Evolutionary conservation across 352 stramenopile genomes (phyloP).

Genomic region (Globisporangium spinosum): DNA sequence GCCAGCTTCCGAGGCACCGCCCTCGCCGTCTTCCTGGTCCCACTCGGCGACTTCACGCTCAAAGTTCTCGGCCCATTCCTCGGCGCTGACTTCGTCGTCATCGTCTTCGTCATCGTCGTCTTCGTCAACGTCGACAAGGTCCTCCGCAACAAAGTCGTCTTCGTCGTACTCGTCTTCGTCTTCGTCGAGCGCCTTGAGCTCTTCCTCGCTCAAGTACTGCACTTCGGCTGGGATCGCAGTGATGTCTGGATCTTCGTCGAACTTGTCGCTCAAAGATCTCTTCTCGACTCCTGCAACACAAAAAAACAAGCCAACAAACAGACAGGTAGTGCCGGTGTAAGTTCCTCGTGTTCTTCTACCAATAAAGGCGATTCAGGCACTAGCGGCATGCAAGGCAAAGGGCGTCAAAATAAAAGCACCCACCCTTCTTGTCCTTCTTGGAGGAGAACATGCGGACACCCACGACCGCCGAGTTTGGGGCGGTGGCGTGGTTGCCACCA

Average conservation of each 20-base stretch:
- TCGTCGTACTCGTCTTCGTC: conserved; percentile 25
- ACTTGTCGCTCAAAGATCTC: conserved; percentile 54
- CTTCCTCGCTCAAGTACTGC: conserved; percentile 51
- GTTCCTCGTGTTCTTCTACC: neutral
- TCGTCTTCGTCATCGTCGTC: conserved; percentile 33
- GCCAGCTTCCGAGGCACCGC: neutral
- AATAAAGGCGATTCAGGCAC: neutral
- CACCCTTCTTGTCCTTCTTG: conserved; percentile 59
- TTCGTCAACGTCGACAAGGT: conserved; percentile 28
- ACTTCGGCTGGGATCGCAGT: conserved; percentile 53
- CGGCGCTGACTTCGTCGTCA: conserved; percentile 38
- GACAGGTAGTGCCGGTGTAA: neutral
- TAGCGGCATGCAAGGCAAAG: neutral
- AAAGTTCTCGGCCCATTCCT: conserved; percentile 66
- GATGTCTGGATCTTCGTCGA: conserved; percentile 47
- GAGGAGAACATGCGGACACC: conserved; percentile 34
- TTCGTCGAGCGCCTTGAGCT: conserved; percentile 28
- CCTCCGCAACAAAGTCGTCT: conserved; percentile 31
- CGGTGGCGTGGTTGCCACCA: conserved; percentile 5
- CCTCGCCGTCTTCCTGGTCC: conserved; percentile 36
- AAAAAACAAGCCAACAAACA: neutral
- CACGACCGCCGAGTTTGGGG: conserved; percentile 3
- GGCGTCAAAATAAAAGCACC: neutral
- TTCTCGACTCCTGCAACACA: conserved; percentile 28
- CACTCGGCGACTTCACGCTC: conserved; percentile 57